Evolutionary conservation across 257 asterid genomes (phyloP), one percentile per base, ranked within the genome.

Genomic region (Solanum chilense): DNA sequence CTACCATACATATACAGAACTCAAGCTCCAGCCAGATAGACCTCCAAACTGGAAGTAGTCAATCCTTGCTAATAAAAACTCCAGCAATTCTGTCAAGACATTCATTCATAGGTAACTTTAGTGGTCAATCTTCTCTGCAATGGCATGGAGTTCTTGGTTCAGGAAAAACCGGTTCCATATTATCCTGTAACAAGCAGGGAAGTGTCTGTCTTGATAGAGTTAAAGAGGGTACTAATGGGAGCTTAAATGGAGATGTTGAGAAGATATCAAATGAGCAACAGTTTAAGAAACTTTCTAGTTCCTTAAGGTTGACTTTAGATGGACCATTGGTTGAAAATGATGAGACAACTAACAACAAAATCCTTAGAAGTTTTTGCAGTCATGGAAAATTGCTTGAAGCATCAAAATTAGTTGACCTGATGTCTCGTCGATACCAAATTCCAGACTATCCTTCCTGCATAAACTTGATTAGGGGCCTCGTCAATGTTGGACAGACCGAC

Each of bases 341-440:
- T 66, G 97, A 94, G 90, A 88, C 88, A 73, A 91, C 94, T 35
- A 96, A 96, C 92, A 95, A 95, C 87, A 92, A 91, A 82, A 89
- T 94, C 78, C 94, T 96, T 90, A 93, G 91, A 75, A 93, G 87
- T 21, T 90, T 94, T 75, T 96, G 99, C 90, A 85, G 87, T 85
- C 91, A 37, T 31, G 99, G 98, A 82, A 95, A 89, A 87, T 88
- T 95, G 85, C 88, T 86, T 58, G 92, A 95, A 7, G 98, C 96
- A 7, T 89, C 91, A 69, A 96, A 93, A 88, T 23, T 96, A 37
- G 91, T 95, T 15, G 95, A 93, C 39, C 88, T 92, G 86, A 96
- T 96, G 98, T 91, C 97, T 85, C 97, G 96, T 85, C 85, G 90
- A 44, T 93, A 88, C 94, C 99, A 96, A 91, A 94, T 96, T 88